Evolutionary conservation across 2,329 filamentous ascomycete species (phyloP), one percentile per base, ranked within the genome.

Genomic region (Penicillium janthinellum): DNA sequence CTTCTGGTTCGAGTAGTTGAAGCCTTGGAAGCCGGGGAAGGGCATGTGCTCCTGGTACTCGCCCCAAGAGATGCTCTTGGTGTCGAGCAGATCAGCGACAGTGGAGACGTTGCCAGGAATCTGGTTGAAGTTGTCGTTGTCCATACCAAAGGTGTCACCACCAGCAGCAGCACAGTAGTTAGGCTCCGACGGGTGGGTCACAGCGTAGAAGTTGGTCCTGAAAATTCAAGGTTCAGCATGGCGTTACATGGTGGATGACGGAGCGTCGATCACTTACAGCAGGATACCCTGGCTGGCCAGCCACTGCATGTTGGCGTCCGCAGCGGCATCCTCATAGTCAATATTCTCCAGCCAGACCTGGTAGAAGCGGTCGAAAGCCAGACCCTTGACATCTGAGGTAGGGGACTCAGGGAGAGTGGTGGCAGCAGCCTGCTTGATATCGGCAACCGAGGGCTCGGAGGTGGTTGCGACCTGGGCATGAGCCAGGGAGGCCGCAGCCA

Each of bases 341-440:
- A 87, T 90, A 73, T 93, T 93, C 79, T 93, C 90, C 50, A 92
- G 82, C 87, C 88, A 93, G 74, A 93, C 86, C 58, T 87, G 84
- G 57, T 86, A 86, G 62, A 90, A 84, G 15, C 90, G 86, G 71
- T 92, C 84, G 71, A 93, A 93, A 0, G 83, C 86, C 71, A 88
- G 86, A 62, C 91, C 91, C 71, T 86, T 82, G 54, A 92, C 86
- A 68, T 86, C 72, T 72, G 82, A 87, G 35, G 83, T 86, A 1
- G 87, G 86, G 61, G 84, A 86, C 61, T 78, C 76, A 1, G 87
- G 87, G 70, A 82, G 80, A 11, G 86, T 86, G 1, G 84, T 88
- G 7, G 86, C 86, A 14, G 67, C 69, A 11, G 71, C 70, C 15
- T 70, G 67, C 11, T 60, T 54, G 54, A 74, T 73, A 35, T 72